Percentiles rank a stretch among this genome's conserved stretches.
These are phyloP conservation scores for Cyclotella kingstonii DNA, from an alignment of 108 stramenopile species.

Conservation along the genomic window DNA sequence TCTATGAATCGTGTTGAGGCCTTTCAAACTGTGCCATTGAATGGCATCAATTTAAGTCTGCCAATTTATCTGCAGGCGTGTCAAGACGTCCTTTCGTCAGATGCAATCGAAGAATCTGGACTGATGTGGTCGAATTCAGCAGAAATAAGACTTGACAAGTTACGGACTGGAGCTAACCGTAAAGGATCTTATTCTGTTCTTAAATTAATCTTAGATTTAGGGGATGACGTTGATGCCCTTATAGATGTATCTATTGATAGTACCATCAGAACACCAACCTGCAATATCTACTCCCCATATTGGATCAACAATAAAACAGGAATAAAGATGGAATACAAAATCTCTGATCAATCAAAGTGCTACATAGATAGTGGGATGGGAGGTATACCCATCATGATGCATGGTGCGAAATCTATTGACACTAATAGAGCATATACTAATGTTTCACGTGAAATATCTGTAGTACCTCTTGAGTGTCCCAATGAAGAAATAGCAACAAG, in stretches of 20 bases:
- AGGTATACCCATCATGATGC: slow-evolving; percentile 31
- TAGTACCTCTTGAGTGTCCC: slow-evolving; percentile 21
- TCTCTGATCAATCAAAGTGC: not conserved
- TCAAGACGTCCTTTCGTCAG: slow-evolving; percentile 9
- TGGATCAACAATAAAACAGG: slow-evolving; percentile 37
- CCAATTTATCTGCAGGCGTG: slow-evolving; percentile 28
- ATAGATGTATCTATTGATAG: slow-evolving; percentile 22
- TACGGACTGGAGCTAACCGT: slow-evolving; percentile 24
- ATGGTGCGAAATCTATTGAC: slow-evolving; percentile 9
- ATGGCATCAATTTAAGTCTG: slow-evolving; percentile 21
- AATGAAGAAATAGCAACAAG: not conserved
- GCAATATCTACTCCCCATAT: slow-evolving; percentile 22
- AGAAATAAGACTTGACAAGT: slow-evolving; percentile 5
- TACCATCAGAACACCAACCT: slow-evolving; percentile 11
- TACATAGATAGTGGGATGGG: slow-evolving; percentile 24
- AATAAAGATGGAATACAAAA: slow-evolving; percentile 28
- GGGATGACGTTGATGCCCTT: slow-evolving; percentile 27
- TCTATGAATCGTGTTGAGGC: slow-evolving; percentile 4
- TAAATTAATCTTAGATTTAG: slow-evolving; percentile 6
- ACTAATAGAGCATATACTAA: slow-evolving; percentile 18
- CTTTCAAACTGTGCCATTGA: slow-evolving; percentile 13
- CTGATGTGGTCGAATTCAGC: slow-evolving; percentile 21
- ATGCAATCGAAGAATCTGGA: not conserved
- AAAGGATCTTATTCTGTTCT: slow-evolving; percentile 19
- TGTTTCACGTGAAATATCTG: slow-evolving; percentile 13